These are phyloP conservation scores for Aspergillus conjunctus DNA, from an alignment of 495 filamentous ascomycete genomes.

Conservation along the genomic window DNA sequence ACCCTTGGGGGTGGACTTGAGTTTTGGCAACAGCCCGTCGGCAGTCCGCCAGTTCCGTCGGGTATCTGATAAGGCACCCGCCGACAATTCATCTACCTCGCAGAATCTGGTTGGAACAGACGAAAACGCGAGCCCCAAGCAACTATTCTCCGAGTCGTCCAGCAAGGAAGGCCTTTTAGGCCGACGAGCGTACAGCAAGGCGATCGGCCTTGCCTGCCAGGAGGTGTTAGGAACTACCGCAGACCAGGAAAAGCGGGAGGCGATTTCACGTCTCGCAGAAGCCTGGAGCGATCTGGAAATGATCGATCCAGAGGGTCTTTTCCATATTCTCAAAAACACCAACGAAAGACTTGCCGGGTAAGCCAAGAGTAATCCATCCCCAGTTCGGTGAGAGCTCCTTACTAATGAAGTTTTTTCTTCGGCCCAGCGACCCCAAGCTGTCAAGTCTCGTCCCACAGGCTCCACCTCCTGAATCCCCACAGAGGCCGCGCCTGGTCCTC, in stretches of 20 bases:
- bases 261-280: constrained; percentile 74
- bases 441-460: constrained; percentile 47
- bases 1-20: constrained; percentile 80
- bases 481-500: constrained; percentile 67
- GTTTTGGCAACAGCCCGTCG: constrained; percentile 86
- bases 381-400: background rate
- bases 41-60: constrained; percentile 89
- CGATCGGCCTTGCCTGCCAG: constrained; percentile 76
- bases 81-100: constrained; percentile 34
- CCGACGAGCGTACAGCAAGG: constrained; percentile 74
- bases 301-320: constrained; percentile 88
- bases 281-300: constrained; percentile 83
- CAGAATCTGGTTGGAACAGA: constrained; percentile 40
- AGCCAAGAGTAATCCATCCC: constrained; percentile 18
- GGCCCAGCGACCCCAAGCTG: constrained; percentile 54
- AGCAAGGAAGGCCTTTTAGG: constrained; percentile 84
- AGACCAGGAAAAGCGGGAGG: constrained; percentile 73
- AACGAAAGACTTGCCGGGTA: constrained; percentile 60
- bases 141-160: constrained; percentile 31
- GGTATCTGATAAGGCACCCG: constrained; percentile 68
- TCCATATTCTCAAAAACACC: constrained; percentile 73
- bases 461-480: constrained; percentile 45
- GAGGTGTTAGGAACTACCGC: constrained; percentile 81
- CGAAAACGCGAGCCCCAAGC: constrained; percentile 50
- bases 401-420: constrained; percentile 22